Conservation (phyloP, 2,329 filamentous ascomycete species). For the Fusarium piperis region DNA sequence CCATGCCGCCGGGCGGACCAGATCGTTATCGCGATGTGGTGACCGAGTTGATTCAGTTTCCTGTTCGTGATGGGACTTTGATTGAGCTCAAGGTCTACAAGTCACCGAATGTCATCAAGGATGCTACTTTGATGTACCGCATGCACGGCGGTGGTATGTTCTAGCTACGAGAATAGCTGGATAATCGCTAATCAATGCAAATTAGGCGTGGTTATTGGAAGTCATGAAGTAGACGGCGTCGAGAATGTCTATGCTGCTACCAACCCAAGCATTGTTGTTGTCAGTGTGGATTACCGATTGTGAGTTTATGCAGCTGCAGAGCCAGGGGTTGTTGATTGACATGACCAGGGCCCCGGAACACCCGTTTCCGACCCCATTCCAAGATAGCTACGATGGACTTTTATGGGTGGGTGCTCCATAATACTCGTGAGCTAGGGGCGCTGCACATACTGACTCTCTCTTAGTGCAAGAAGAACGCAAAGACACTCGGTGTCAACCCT, state of each 20-base stretch:
- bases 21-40: constrained; percentile 22
- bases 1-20: constrained; percentile 28
- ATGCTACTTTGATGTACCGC: constrained; percentile 35
- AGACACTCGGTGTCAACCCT: constrained; percentile 21
- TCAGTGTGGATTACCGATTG: constrained; percentile 37
- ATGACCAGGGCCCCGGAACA: constrained; percentile 30
- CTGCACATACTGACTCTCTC: not conserved
- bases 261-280: constrained; percentile 29
- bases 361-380: constrained; percentile 30
- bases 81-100: constrained; percentile 37
- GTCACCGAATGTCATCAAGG: not conserved
- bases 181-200: not conserved
- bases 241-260: constrained; percentile 37
- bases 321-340: not conserved
- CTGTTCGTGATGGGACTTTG: constrained; percentile 24
- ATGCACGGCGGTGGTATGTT: constrained; percentile 40
- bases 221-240: constrained; percentile 36
- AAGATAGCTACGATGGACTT: constrained; percentile 38
- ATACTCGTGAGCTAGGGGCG: accelerated
- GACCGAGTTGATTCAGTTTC: constrained; percentile 23
- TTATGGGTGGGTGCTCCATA: constrained; percentile 21
- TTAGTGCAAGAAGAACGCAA: constrained; percentile 35
- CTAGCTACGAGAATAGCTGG: too few relatives aligned
- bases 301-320: not conserved
- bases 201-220: constrained; percentile 33